These are phyloP conservation scores for Alternaria brassicicola DNA, from an alignment of 2,329 filamentous ascomycete species.

Conservation along the genomic window DNA sequence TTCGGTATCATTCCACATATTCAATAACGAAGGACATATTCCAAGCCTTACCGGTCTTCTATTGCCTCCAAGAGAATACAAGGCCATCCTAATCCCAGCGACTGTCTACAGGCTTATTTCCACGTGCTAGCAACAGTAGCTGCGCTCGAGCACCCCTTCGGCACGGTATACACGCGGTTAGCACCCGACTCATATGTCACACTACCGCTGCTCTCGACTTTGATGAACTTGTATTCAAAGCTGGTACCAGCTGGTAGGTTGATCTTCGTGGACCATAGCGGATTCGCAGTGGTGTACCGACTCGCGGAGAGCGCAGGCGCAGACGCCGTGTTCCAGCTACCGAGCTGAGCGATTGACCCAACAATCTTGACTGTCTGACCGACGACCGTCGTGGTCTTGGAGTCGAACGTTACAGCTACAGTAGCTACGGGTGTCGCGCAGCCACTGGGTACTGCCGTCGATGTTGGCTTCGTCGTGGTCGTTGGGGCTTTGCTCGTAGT, in stretches of 20 bases:
- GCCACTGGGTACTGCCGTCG: slow-evolving; percentile 19
- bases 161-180: slow-evolving; percentile 51
- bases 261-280: slow-evolving; percentile 55
- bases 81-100: background rate
- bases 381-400: slow-evolving; percentile 55
- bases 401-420: slow-evolving; percentile 52
- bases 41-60: background rate
- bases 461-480: slow-evolving; percentile 15
- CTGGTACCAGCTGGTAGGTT: slow-evolving; percentile 51
- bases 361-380: slow-evolving; percentile 58
- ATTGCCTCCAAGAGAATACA: background rate
- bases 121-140: slow-evolving; percentile 28
- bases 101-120: slow-evolving; percentile 20
- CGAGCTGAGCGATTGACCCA: slow-evolving; percentile 53
- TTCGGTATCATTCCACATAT: background rate
- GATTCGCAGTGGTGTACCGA: slow-evolving; percentile 52
- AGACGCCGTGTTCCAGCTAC: slow-evolving; percentile 51
- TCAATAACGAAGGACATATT: background rate
- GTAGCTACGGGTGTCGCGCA: slow-evolving; percentile 37
- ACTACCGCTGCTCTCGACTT: slow-evolving; percentile 53
- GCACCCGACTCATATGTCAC: slow-evolving; percentile 53
- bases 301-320: slow-evolving; percentile 51
- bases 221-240: slow-evolving; percentile 56
- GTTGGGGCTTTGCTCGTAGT: slow-evolving; percentile 24
- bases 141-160: slow-evolving; percentile 26